These are phyloP conservation scores for Chalciporus sphaerocephalus DNA, from an alignment of 768 basidiomycete species.

Conservation along the genomic window DNA sequence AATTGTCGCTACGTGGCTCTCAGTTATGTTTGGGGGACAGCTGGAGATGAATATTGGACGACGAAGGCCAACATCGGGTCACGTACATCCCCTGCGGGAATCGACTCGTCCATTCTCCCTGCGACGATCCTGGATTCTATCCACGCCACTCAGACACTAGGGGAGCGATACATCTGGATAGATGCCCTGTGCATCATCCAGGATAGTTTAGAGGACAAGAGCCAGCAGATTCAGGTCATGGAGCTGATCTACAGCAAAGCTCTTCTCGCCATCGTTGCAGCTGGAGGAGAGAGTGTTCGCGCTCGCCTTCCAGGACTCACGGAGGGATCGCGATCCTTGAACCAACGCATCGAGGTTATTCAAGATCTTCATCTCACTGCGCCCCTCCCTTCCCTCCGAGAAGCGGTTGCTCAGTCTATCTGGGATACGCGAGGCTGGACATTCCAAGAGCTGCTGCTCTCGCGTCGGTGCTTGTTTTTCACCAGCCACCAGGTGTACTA, in stretches of 20 bases:
- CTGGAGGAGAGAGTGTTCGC: conserved; percentile 10
- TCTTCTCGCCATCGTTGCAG: conserved; percentile 18
- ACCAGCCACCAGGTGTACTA: conserved; percentile 22
- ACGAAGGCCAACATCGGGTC: background rate
- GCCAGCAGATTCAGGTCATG: conserved; percentile 16
- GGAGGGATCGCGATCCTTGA: conserved; percentile 5
- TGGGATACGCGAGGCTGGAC: conserved; percentile 26
- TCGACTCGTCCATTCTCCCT: conserved; percentile 6
- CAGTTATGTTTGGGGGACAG: conserved; percentile 7
- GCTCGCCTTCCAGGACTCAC: conserved; percentile 13
- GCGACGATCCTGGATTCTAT: conserved; percentile 22
- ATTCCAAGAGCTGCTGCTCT: conserved; percentile 19
- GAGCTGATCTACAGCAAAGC: conserved; percentile 17
- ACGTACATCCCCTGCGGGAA: background rate
- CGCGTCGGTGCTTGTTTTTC: conserved; percentile 20
- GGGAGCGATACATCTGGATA: conserved; percentile 24
- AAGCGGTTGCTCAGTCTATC: conserved; percentile 2
- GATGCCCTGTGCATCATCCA: conserved; percentile 25
- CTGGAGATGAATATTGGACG: conserved; percentile 2
- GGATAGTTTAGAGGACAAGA: conserved; percentile 18
- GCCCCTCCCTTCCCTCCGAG: conserved; percentile 13
- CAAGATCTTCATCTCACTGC: conserved; percentile 21
- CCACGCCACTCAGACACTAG: conserved; percentile 10
- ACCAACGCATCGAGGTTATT: conserved; percentile 17
- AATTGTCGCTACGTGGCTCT: conserved; percentile 1